phyloP scores from a whole-genome alignment of 176 grass and related monocot species.

The Hsuehochloa calcarea region DNA sequence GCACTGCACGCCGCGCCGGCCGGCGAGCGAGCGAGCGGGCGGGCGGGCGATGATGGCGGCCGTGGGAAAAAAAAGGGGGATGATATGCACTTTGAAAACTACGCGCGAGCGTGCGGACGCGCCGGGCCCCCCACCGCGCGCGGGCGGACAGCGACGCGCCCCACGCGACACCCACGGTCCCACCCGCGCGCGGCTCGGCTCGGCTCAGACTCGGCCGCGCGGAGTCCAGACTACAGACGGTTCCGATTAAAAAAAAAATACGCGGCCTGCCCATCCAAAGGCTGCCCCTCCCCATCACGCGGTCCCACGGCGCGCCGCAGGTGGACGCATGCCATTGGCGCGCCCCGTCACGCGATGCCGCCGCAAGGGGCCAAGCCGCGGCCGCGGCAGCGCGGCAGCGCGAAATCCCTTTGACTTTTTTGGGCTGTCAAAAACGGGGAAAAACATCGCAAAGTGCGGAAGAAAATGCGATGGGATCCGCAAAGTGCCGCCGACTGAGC shows the following conservation, averaged over 20 bases:
- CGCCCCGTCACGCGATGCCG: conserved; percentile 35
- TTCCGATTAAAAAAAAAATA: conserved; percentile 13
- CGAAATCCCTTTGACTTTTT: conserved; percentile 39
- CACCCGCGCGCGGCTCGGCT: background rate
- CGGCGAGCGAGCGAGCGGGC: background rate
- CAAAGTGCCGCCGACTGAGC: background rate
- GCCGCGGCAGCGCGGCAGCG: background rate
- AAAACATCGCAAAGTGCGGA: background rate
- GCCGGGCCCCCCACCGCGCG: background rate
- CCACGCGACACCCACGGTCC: background rate
- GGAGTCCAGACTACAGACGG: background rate
- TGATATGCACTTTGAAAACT: conserved; percentile 29
- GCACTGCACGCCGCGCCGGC: background rate
- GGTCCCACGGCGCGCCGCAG: background rate
- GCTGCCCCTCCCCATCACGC: background rate
- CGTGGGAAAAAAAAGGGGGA: background rate
- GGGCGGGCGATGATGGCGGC: conserved; percentile 35
- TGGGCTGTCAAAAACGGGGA: background rate
- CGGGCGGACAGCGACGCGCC: conserved; percentile 8
- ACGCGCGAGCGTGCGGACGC: conserved; percentile 29
- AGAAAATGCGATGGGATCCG: background rate
- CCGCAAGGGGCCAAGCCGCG: conserved; percentile 26
- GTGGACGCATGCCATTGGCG: conserved; percentile 23
- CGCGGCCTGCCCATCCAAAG: background rate
- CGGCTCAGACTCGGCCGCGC: background rate